phyloP scores from a whole-genome alignment of 2,329 filamentous ascomycete genomes.

The Fusarium pseudoanthophilum region DNA sequence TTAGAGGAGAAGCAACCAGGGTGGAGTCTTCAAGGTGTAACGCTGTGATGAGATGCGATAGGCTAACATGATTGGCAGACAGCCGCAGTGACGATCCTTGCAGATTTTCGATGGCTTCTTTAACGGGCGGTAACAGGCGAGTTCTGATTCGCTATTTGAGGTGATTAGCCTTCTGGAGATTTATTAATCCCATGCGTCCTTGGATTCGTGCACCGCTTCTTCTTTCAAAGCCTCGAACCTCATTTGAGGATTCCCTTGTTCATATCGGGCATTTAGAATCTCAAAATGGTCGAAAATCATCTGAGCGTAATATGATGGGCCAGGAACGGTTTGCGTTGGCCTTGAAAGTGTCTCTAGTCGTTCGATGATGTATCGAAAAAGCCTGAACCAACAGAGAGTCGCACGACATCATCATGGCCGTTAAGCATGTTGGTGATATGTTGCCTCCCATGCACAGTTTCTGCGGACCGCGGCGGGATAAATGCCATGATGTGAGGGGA shows the following conservation, averaged over 20 bases:
- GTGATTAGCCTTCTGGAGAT: slow-evolving; percentile 10
- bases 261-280: slow-evolving; percentile 14
- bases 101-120: slow-evolving; percentile 18
- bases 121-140: slow-evolving; percentile 41
- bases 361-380: slow-evolving; percentile 18
- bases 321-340: slow-evolving; percentile 8
- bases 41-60: slow-evolving; percentile 31
- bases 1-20: slow-evolving; percentile 15
- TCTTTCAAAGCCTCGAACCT: slow-evolving; percentile 8
- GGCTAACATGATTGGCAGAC: slow-evolving; percentile 36
- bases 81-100: slow-evolving; percentile 34
- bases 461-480: slow-evolving; percentile 29
- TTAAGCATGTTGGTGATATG: slow-evolving; percentile 33
- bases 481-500: neutral
- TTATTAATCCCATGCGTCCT: slow-evolving; percentile 29
- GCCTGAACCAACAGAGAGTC: slow-evolving; percentile 3
- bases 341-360: neutral
- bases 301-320: slow-evolving; percentile 4
- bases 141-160: slow-evolving; percentile 33
- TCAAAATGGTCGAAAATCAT: slow-evolving; percentile 23
- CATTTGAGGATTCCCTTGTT: slow-evolving; percentile 23
- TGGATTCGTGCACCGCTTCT: slow-evolving; percentile 29
- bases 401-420: slow-evolving; percentile 16
- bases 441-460: slow-evolving; percentile 17
- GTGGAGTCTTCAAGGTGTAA: slow-evolving; percentile 34